Evolutionary conservation across 1,284 basidiomycete genomes (phyloP).

Genomic region (Sporisorium iseilematis-ciliati): DNA sequence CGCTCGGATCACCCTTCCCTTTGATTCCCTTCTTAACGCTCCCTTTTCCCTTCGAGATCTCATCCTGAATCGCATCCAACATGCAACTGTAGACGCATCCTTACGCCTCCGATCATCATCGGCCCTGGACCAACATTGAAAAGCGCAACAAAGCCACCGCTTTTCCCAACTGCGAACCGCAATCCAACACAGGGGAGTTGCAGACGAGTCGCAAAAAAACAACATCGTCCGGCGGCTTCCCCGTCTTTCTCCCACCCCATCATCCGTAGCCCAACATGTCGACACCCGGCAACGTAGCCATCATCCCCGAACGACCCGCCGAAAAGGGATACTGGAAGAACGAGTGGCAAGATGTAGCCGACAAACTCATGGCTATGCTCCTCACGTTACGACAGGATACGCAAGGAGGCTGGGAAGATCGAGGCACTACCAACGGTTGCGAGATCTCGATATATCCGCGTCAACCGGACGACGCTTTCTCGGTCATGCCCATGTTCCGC

Average conservation of each 20-base stretch:
- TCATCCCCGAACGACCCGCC: conserved; percentile 50
- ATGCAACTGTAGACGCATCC: conserved; percentile 1
- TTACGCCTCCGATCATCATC: not conserved
- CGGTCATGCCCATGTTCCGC: conserved; percentile 46
- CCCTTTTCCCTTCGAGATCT: not conserved
- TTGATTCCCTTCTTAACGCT: too few species aligned
- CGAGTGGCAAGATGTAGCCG: conserved; percentile 30
- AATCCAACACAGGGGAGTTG: not conserved
- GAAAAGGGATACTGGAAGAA: conserved; percentile 46
- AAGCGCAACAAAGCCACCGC: not conserved
- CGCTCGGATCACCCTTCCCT: too few species aligned
- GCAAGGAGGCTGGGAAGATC: conserved; percentile 43
- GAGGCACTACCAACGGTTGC: conserved; percentile 23
- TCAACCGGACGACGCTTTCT: conserved; percentile 35
- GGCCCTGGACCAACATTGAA: not conserved
- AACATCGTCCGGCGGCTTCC: too few species aligned
- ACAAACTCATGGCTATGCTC: conserved; percentile 43
- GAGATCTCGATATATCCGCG: conserved; percentile 37
- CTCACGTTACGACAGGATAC: conserved; percentile 39
- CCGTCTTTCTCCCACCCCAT: not conserved
- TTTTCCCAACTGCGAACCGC: not conserved
- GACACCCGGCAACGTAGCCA: conserved; percentile 29
- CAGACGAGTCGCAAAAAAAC: too few species aligned
- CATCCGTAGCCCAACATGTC: conserved; percentile 20
- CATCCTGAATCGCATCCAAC: not conserved